These are phyloP conservation scores for Trichoderma reesei DNA, from an alignment of 495 filamentous ascomycete genomes.

Conservation along the genomic window DNA sequence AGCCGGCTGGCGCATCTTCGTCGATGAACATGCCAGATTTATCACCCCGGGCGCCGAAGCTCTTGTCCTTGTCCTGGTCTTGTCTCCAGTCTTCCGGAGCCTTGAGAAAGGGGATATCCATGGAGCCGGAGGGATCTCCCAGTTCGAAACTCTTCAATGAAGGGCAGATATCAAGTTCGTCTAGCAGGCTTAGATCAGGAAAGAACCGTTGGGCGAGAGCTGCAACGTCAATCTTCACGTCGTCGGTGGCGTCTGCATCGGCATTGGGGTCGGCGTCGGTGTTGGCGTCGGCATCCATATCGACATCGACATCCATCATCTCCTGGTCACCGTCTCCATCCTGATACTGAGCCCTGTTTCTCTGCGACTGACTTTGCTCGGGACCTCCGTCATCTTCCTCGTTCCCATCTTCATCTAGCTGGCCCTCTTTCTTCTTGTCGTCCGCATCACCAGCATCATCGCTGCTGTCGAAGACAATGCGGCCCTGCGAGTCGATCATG, in stretches of 20 bases:
- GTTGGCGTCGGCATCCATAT: constrained; percentile 19
- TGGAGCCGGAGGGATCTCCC: constrained; percentile 68
- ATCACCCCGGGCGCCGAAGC: constrained; percentile 43
- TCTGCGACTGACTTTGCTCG: constrained; percentile 30
- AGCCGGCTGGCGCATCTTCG: constrained; percentile 66
- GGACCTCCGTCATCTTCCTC: constrained; percentile 34
- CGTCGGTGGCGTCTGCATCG: constrained; percentile 27
- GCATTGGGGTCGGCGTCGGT: too few relatives aligned
- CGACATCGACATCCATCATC: constrained; percentile 13
- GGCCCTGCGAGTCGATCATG: constrained; percentile 78
- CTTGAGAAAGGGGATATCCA: constrained; percentile 88
- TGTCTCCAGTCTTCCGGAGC: constrained; percentile 76
- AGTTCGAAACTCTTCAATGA: constrained; percentile 89
- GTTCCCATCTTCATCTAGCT: constrained; percentile 22
- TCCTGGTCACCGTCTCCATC: constrained; percentile 21
- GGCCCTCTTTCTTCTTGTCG: constrained; percentile 26
- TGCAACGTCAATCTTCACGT: constrained; percentile 66
- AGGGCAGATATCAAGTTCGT: constrained; percentile 86
- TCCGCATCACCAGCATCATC: constrained; percentile 69
- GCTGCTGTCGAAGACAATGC: constrained; percentile 96
- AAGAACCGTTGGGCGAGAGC: constrained; percentile 74
- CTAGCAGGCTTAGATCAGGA: constrained; percentile 65
- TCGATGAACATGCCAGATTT: constrained; percentile 76
- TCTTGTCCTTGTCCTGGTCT: constrained; percentile 49
- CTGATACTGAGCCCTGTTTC: constrained; percentile 21